phyloP scores from a whole-genome alignment of 2,329 filamentous ascomycete genomes.

The Xylaria sp. region DNA sequence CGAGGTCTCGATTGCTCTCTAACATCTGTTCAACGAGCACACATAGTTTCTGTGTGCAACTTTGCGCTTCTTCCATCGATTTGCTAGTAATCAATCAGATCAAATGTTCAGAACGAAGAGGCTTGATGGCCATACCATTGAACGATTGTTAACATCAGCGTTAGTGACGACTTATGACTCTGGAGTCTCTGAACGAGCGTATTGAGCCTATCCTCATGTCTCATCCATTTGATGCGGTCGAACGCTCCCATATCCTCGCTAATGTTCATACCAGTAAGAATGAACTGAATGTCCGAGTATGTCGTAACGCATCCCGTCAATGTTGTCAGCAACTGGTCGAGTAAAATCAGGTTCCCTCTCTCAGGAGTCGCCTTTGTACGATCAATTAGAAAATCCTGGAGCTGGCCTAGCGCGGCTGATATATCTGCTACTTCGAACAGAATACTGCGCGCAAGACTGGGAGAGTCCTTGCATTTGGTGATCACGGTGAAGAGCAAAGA shows the following conservation, averaged over 20 bases:
- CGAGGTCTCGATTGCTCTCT: conserved; percentile 16
- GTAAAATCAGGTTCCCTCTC: conserved; percentile 9
- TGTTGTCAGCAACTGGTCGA: conserved; percentile 11
- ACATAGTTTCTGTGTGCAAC: conserved; percentile 15
- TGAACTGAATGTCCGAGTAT: conserved; percentile 18
- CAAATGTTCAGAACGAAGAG: neutral
- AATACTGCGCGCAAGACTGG: conserved; percentile 4
- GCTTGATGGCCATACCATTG: conserved; percentile 7
- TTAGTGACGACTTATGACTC: conserved; percentile 21
- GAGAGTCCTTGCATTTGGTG: neutral
- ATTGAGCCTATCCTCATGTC: conserved; percentile 6
- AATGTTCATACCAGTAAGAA: neutral
- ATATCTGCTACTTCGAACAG: conserved; percentile 16
- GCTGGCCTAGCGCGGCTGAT: conserved; percentile 15
- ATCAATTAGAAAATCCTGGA: conserved; percentile 5
- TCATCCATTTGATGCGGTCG: conserved; percentile 10
- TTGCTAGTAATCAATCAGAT: conserved; percentile 1
- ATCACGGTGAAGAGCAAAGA: conserved; percentile 5
- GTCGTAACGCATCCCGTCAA: conserved; percentile 23
- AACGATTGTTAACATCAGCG: conserved; percentile 22
- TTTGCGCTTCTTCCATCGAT: conserved; percentile 19
- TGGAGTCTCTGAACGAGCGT: conserved; percentile 9
- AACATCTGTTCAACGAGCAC: conserved; percentile 9
- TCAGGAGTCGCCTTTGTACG: conserved; percentile 1
- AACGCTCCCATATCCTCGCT: conserved; percentile 19